Evolutionary conservation across 352 stramenopile species (phyloP).

Genomic region (Globisporangium okanoganense): DNA sequence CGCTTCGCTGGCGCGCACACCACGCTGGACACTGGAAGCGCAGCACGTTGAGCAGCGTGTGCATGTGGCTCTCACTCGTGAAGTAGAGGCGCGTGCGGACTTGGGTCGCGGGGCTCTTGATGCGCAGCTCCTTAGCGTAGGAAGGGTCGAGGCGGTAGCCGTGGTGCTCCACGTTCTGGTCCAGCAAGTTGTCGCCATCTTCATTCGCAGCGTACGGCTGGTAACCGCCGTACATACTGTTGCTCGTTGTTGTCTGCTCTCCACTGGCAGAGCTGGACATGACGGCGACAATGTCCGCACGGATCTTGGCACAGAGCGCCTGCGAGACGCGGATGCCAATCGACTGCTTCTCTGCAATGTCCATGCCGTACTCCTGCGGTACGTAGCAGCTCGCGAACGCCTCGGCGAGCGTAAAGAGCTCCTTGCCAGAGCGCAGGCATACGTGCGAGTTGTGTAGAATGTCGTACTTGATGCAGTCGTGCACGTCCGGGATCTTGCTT

Average conservation of each 20-base stretch:
- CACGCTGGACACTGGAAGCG: slow-evolving; percentile 84
- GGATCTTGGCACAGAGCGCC: slow-evolving; percentile 98
- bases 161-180: slow-evolving; percentile 79
- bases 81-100: slow-evolving; percentile 99
- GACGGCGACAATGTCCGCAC: slow-evolving; percentile 84
- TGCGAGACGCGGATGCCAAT: slow-evolving; percentile 96
- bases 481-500: slow-evolving; percentile 96
- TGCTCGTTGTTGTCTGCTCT: slow-evolving; percentile 25
- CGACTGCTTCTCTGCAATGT: slow-evolving; percentile 90
- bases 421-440: slow-evolving; percentile 79
- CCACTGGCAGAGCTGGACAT: slow-evolving; percentile 55
- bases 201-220: slow-evolving; percentile 22
- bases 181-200: slow-evolving; percentile 26
- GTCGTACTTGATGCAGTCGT: slow-evolving; percentile 98
- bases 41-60: slow-evolving; percentile 98
- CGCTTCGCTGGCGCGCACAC: slow-evolving; percentile 50
- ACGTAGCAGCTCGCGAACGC: slow-evolving; percentile 96
- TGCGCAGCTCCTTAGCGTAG: slow-evolving; percentile 91
- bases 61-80: slow-evolving; percentile 98
- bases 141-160: slow-evolving; percentile 86
- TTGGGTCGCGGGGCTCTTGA: slow-evolving; percentile 90
- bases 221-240: slow-evolving; percentile 31
- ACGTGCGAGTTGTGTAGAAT: slow-evolving; percentile 97
- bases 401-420: slow-evolving; percentile 94
- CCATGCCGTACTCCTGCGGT: slow-evolving; percentile 95